phyloP scores from a whole-genome alignment of 768 basidiomycete species.

The Plicaturopsis crispa region DNA sequence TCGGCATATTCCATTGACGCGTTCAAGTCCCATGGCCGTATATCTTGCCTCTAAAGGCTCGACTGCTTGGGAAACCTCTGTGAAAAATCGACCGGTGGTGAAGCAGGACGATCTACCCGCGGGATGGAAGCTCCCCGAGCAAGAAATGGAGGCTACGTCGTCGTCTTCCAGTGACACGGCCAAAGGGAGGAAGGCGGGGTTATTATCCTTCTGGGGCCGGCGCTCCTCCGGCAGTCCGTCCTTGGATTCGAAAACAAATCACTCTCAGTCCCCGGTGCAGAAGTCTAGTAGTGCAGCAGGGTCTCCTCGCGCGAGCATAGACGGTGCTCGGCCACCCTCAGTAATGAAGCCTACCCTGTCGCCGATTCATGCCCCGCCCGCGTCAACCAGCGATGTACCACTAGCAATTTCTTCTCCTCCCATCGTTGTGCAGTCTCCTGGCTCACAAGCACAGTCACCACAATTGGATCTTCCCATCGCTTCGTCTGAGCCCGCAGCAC shows the following conservation, averaged over 20 bases:
- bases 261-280: constrained; percentile 13
- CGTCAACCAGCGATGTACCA: constrained; percentile 4
- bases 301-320: constrained; percentile 21
- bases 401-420: constrained; percentile 5
- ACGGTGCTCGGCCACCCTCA: constrained; percentile 13
- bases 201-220: constrained; percentile 72
- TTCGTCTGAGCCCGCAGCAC: constrained; percentile 19
- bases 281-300: constrained; percentile 4
- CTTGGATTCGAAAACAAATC: constrained; percentile 13
- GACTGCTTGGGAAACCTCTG: constrained; percentile 65
- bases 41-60: constrained; percentile 67
- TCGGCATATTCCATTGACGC: constrained; percentile 45
- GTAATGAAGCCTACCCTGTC: constrained; percentile 12
- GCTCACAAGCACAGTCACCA: constrained; percentile 7
- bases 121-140: constrained; percentile 69
- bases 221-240: constrained; percentile 21
- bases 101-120: constrained; percentile 52
- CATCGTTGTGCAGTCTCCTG: constrained; percentile 3
- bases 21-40: constrained; percentile 60
- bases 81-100: constrained; percentile 45
- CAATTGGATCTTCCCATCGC: constrained; percentile 7
- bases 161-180: constrained; percentile 26
- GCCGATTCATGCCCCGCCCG: constrained; percentile 8
- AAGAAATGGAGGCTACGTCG: constrained; percentile 30
- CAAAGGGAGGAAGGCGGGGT: constrained; percentile 41